phyloP scores from a whole-genome alignment of 179 eudicot species.

The Pouteria campechiana region DNA sequence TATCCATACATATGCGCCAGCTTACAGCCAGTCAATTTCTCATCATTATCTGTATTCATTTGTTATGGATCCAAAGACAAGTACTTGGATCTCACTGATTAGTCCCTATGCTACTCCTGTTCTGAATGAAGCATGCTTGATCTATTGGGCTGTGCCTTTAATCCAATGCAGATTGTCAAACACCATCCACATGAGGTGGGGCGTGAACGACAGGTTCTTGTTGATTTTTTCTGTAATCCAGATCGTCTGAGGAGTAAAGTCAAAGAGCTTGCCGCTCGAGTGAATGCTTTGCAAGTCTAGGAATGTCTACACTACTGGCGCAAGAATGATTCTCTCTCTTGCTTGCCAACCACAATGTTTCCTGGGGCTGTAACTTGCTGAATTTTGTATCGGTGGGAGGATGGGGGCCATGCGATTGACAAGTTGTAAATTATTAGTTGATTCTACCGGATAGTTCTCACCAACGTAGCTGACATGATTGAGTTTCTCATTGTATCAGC shows the following conservation, averaged over 20 bases:
- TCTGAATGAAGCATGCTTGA: too few relatives aligned
- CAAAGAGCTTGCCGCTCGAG: constrained; percentile 60
- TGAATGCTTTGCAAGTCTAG: constrained; percentile 73
- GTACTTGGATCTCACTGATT: neutral
- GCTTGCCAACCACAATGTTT: neutral
- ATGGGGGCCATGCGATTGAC: too few relatives aligned
- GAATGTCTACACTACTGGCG: constrained; percentile 14
- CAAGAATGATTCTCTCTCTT: neutral
- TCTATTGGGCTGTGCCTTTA: constrained; percentile 1
- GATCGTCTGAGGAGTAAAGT: constrained; percentile 81
- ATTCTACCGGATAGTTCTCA: too few relatives aligned
- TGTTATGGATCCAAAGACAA: neutral
- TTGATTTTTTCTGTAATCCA: constrained; percentile 86
- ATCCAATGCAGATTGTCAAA: constrained; percentile 52
- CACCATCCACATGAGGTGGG: constrained; percentile 81
- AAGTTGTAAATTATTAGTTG: too few relatives aligned
- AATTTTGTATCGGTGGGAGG: too few relatives aligned
- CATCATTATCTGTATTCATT: too few relatives aligned
- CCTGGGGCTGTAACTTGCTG: neutral
- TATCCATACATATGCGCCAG: too few relatives aligned
- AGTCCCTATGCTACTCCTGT: neutral
- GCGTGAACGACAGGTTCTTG: constrained; percentile 80
- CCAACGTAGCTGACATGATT: too few relatives aligned
- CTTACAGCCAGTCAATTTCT: too few relatives aligned
- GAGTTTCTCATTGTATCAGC: too few relatives aligned